phyloP scores from a whole-genome alignment of 768 basidiomycete species.

The Mycena olivaceomarginata region DNA sequence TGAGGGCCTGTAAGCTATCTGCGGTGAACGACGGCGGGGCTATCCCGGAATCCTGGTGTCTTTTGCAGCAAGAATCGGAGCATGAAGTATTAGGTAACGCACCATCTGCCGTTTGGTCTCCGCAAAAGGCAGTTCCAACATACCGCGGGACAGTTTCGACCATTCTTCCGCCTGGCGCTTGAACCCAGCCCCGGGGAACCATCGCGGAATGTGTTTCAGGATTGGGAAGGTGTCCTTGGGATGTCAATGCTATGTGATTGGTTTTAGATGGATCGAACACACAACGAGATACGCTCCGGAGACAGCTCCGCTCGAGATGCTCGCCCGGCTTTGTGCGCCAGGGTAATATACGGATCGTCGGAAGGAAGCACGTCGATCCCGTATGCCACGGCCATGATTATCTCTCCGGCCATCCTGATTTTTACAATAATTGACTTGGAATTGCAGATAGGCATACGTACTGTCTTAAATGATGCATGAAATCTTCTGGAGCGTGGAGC shows the following conservation, averaged over 20 bases:
- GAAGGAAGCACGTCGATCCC: constrained; percentile 56
- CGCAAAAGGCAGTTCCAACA: constrained; percentile 58
- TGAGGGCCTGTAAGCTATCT: constrained; percentile 1
- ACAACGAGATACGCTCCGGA: constrained; percentile 57
- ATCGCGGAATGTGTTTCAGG: constrained; percentile 50
- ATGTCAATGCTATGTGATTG: neutral
- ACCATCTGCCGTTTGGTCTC: constrained; percentile 46
- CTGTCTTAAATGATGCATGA: constrained; percentile 59
- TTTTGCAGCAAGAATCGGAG: too few species aligned
- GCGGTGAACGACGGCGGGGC: constrained; percentile 8
- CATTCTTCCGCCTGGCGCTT: constrained; percentile 45
- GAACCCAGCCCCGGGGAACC: constrained; percentile 58
- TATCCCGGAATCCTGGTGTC: neutral
- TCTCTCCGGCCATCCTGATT: constrained; percentile 56
- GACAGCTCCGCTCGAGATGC: constrained; percentile 45
- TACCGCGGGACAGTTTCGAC: constrained; percentile 51
- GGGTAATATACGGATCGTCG: constrained; percentile 55
- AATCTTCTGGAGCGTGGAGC: constrained; percentile 55
- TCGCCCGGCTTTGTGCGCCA: constrained; percentile 48
- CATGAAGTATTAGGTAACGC: too few species aligned
- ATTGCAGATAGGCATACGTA: constrained; percentile 43
- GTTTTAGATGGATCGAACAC: constrained; percentile 1
- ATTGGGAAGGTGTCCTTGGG: constrained; percentile 15
- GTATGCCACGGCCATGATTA: constrained; percentile 58
- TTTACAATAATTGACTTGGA: neutral